phyloP scores from a whole-genome alignment of 139 green algal genomes.

The Chlorella ohadii region DNA sequence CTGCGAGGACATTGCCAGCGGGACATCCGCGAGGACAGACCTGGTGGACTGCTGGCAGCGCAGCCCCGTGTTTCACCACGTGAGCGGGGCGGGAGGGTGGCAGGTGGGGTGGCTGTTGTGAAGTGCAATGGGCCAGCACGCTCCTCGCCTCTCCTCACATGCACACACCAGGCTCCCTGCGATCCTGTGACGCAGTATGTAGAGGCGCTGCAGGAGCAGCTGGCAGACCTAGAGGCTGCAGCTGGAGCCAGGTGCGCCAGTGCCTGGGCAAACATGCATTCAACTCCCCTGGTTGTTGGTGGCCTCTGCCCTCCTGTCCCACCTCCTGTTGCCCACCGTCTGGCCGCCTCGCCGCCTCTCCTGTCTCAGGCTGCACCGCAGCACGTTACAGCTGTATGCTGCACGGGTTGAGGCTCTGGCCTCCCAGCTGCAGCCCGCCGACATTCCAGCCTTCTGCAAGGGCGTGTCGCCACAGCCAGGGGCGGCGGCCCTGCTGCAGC shows the following conservation, averaged over 20 bases:
- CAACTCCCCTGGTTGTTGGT: too few species aligned
- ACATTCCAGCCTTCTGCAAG: conserved; percentile 22
- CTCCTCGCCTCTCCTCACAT: too few species aligned
- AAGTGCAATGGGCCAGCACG: too few species aligned
- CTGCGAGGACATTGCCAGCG: conserved; percentile 56
- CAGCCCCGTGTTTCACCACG: conserved; percentile 60
- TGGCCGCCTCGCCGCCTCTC: neutral
- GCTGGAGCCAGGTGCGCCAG: conserved; percentile 18
- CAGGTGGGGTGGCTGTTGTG: neutral
- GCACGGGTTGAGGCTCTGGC: conserved; percentile 1
- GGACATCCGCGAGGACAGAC: conserved; percentile 37
- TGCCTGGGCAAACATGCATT: too few species aligned
- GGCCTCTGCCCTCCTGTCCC: too few species aligned
- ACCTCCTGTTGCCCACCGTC: neutral
- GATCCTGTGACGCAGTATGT: conserved; percentile 45
- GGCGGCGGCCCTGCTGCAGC: neutral
- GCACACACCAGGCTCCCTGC: neutral
- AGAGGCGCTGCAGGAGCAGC: conserved; percentile 54
- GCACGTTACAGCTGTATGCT: neutral
- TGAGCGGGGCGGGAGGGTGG: conserved; percentile 21
- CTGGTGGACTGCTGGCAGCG: conserved; percentile 39
- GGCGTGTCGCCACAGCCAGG: neutral
- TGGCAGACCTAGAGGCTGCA: conserved; percentile 39
- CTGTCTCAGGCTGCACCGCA: neutral
- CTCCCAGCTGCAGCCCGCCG: neutral